phyloP scores from a whole-genome alignment of 108 stramenopile species.

The Phaeodactylum tricornutum region DNA sequence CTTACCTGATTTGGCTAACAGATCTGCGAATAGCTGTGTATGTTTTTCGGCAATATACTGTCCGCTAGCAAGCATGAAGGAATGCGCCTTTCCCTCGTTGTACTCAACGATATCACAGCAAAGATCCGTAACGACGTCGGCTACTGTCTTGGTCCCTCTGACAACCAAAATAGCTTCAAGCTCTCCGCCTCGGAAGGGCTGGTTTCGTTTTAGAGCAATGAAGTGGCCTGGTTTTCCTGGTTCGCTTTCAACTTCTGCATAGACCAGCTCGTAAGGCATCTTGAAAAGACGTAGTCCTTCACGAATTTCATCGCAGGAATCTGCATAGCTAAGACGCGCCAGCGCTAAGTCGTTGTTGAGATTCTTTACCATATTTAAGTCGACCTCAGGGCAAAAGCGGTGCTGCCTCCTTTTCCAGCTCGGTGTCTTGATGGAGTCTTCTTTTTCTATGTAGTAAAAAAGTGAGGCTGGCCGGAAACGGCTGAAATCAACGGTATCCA shows the following conservation, averaged over 20 bases:
- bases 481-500: background rate
- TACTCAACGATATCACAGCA: constrained; percentile 53
- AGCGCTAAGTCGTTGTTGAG: constrained; percentile 52
- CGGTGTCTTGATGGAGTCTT: constrained; percentile 66
- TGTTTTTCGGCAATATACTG: constrained; percentile 55
- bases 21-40: constrained; percentile 28
- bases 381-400: constrained; percentile 44
- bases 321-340: constrained; percentile 51
- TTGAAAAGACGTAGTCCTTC: constrained; percentile 23
- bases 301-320: constrained; percentile 46
- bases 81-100: constrained; percentile 58
- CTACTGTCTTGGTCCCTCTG: constrained; percentile 67
- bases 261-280: constrained; percentile 34
- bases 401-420: constrained; percentile 72
- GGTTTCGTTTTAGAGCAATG: constrained; percentile 56
- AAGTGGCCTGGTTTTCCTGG: constrained; percentile 75
- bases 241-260: constrained; percentile 35
- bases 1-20: constrained; percentile 35
- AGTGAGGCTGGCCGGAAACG: constrained; percentile 11
- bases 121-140: constrained; percentile 71
- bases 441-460: constrained; percentile 59
- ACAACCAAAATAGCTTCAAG: constrained; percentile 66
- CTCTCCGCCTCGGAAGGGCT: constrained; percentile 23
- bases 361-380: constrained; percentile 41
- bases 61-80: constrained; percentile 51